Conservation (phyloP, 2,329 filamentous ascomycete genomes). For the Neodidymelliopsis sp. region DNA sequence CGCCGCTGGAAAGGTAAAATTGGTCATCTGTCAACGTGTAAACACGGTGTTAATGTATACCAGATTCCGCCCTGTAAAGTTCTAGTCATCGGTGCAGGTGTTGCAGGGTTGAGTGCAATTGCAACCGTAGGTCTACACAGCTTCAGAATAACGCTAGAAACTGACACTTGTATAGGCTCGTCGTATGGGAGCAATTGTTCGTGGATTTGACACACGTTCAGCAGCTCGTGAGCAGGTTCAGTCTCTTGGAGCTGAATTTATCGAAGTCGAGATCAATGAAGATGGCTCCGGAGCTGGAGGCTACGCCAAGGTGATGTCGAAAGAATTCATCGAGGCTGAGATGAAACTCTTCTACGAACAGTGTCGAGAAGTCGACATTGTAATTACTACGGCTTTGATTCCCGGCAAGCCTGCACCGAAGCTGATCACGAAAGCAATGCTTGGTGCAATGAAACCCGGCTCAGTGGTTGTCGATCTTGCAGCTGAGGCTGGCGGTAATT, state of each 20-base stretch:
- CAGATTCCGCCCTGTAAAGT: slow-evolving; percentile 92
- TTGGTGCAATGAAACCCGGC: slow-evolving; percentile 86
- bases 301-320: slow-evolving; percentile 93
- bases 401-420: slow-evolving; percentile 84
- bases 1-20: slow-evolving; percentile 69
- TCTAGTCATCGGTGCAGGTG: slow-evolving; percentile 87
- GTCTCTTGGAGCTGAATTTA: slow-evolving; percentile 86
- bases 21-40: neutral
- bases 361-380: slow-evolving; percentile 86
- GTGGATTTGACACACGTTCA: slow-evolving; percentile 90
- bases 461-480: slow-evolving; percentile 89
- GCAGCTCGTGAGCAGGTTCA: slow-evolving; percentile 89
- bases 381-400: slow-evolving; percentile 91
- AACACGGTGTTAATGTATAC: neutral
- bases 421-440: slow-evolving; percentile 81
- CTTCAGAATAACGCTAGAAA: neutral
- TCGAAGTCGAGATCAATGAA: slow-evolving; percentile 85
- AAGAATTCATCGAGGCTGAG: slow-evolving; percentile 90
- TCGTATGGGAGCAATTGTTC: slow-evolving; percentile 85
- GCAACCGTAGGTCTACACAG: slow-evolving; percentile 65
- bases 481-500: slow-evolving; percentile 87
- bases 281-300: slow-evolving; percentile 85
- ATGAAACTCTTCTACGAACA: slow-evolving; percentile 93
- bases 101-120: slow-evolving; percentile 88
- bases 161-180: slow-evolving; percentile 61